These are phyloP conservation scores for Avena sativa DNA, from an alignment of 176 grass and related monocot species.

Conservation along the genomic window DNA sequence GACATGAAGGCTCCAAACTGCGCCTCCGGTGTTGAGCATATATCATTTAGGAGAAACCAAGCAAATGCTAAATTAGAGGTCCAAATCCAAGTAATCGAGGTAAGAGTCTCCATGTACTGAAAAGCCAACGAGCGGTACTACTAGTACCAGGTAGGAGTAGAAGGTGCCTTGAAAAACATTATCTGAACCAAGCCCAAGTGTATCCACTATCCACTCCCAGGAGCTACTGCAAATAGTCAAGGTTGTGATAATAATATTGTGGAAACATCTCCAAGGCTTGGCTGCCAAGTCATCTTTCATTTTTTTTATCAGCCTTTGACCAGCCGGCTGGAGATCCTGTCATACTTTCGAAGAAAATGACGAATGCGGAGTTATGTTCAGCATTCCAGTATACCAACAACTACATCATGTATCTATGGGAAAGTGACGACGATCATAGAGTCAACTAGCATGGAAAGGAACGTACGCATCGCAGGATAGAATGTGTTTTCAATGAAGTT, in stretches of 20 bases:
- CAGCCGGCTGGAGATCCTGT: neutral
- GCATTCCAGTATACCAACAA: neutral
- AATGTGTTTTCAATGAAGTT: neutral
- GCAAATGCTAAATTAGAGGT: neutral
- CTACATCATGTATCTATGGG: neutral
- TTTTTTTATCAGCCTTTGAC: neutral
- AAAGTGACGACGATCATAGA: neutral
- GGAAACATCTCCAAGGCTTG: neutral
- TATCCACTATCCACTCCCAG: too few relatives aligned
- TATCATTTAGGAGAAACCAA: too few relatives aligned
- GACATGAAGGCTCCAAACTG: too few relatives aligned
- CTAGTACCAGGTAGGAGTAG: too few relatives aligned
- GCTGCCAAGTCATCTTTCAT: neutral
- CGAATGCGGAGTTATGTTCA: neutral
- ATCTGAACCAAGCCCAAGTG: too few relatives aligned
- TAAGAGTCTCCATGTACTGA: too few relatives aligned
- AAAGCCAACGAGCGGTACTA: too few relatives aligned
- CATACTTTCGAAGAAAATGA: neutral
- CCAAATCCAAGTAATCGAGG: too few relatives aligned
- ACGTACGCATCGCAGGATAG: too few relatives aligned
- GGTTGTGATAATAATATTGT: neutral
- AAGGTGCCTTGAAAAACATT: too few relatives aligned
- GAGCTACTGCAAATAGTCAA: too few relatives aligned
- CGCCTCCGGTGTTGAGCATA: too few relatives aligned
- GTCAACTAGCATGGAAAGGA: neutral